A percentile compares a stretch with the other conserved stretches of the same genome.
phyloP scores from a whole-genome alignment of 73 alveolate genomes.

The Tetrahymena elliotti region DNA sequence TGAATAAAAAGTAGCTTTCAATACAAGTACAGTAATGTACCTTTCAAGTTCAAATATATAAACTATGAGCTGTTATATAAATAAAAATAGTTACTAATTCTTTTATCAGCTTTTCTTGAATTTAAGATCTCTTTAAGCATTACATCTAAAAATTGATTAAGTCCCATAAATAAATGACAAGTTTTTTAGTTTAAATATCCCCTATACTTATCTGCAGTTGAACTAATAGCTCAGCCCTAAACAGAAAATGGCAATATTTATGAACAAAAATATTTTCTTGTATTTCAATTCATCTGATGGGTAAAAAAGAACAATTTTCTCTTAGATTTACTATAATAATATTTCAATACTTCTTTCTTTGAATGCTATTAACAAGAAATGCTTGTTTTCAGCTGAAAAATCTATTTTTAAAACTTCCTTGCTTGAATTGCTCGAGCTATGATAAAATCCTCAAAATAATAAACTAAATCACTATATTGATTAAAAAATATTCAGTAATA shows the following conservation, averaged over 20 bases:
- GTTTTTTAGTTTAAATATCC: background rate
- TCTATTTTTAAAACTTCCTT: background rate
- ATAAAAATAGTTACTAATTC: background rate
- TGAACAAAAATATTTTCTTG: background rate
- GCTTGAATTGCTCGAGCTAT: background rate
- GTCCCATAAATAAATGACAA: background rate
- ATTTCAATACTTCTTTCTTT: background rate
- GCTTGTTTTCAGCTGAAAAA: background rate
- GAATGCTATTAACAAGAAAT: background rate
- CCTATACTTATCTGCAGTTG: background rate
- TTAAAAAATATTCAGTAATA: no score
- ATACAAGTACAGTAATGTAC: background rate
- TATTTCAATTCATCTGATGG: background rate
- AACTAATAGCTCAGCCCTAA: background rate
- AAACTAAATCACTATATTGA: background rate
- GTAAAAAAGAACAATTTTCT: background rate
- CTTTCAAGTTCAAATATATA: background rate
- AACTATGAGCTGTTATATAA: background rate
- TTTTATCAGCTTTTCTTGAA: background rate
- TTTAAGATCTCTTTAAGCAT: background rate
- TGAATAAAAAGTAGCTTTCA: background rate
- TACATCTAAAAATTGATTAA: background rate
- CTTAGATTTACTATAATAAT: background rate
- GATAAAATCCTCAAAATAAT: background rate
- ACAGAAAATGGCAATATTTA: background rate